Evolutionary conservation across 345 rosid genomes (phyloP), one percentile per base, ranked within the genome.

Genomic region (Boechera stricta): DNA sequence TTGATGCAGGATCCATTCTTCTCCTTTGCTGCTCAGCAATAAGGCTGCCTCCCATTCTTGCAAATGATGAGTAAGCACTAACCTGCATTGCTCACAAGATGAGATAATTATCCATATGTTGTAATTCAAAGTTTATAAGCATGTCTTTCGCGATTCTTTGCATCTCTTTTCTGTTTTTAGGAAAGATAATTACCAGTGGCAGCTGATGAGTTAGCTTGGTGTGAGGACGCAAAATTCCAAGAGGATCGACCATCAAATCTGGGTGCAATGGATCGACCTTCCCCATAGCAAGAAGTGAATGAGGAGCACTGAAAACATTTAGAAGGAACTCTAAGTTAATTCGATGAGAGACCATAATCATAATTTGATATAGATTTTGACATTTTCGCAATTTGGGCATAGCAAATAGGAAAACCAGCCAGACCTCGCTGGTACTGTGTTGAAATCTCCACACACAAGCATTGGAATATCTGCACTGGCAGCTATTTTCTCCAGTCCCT

Each of bases 371-470:
- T 38, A 24, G 48, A 64, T 24, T 28, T 57, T 58, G 35, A 75
- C 24, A 56, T n/a, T 24, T 68, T 65, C 35, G 57, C 64, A 18
- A 67, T 28, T 69, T 68, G 41, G 49, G 66, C 59, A 45, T 56
- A 68, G 24, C 3, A 45, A 6, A 63, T 72, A 5, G 42, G 18
- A 60, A 38, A 38, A 80, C 73, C 52, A 44, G 72, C 69, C 84
- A 69, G 44, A 89, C 98, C 98, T 94, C 61, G 89, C 91, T 21
- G 99, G 99, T 69, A 82, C 72, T 4, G 99, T 86, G 83, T 88
- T 87, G 81, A 95, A 95, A 84, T 95, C 99, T 33, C 99, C 99
- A 87, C 99, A 95, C 13, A 95, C 97, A 85, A 95, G 76, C 98
- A 95, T 95, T 31, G 99, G 99, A 82, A 95, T 95, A 82, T 95